Base-by-base conservation (phyloP, 108 stramenopile genomes). In the Skeletonema marinoi region DNA sequence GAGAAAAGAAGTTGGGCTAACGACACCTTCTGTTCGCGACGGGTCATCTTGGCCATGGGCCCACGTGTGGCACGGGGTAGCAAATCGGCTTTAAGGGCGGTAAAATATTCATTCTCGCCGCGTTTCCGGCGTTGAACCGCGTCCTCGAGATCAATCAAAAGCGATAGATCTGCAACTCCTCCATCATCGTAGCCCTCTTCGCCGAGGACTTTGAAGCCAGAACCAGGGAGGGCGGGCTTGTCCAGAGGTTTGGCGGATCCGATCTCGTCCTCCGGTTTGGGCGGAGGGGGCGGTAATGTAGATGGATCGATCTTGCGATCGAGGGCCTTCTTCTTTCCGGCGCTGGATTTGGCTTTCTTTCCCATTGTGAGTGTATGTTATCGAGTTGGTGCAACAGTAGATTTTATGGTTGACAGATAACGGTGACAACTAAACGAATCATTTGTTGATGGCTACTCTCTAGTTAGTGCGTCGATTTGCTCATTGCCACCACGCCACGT, bases 81-180 rank as follows among this genome's bases (percentile, higher is more conserved):
- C 48, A 90, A 75, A 75, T 96, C 92, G 31, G 90, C 87, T 65
- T 91, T 88, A 48, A 94, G 84, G 38, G 93, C 89, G 9, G 75
- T 78, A 58, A 92, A 90, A 84, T 94, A 96, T 19, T 91, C 93
- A 60, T 73, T 89, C 70, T 93, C 93, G 33, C 95, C 95, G 33
- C 93, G 92, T 59, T 88, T 87, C 68, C 95, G 92, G 60, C 93
- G 80, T 58, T 89, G 87, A 35, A 92, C 93, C 60, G 80, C 86
- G 72, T 96, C 95, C 48, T 94, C 92, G 63, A 96, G 80, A 78
- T 96, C 95, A 80, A 96, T 92, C 19, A 94, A 83, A 5, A 96
- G 88, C 4, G 90, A 89, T 30, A 96, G 87, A 85, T 96, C 95
- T 81, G 89, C 93, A 13, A 96, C 95, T 71, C 95, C 95, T 12